Conservation (phyloP, 805 yeast genomes). For the Debaryomyces maramus region DNA sequence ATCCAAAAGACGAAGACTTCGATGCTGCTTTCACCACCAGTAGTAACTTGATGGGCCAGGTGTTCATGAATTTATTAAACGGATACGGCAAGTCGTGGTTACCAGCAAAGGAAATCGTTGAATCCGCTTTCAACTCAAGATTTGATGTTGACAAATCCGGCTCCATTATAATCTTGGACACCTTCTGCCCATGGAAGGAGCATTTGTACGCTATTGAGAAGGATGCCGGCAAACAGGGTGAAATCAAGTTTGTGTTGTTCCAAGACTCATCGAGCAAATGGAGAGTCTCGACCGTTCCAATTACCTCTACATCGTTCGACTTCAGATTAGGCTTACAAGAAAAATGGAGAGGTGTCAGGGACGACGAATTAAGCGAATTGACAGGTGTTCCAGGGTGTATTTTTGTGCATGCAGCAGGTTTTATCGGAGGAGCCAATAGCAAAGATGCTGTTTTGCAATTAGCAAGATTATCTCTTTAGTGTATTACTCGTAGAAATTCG, state of each 20-base stretch:
- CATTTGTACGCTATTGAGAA: slow-evolving; percentile 77
- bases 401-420: slow-evolving; percentile 94
- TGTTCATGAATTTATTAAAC: slow-evolving; percentile 65
- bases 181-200: slow-evolving; percentile 93
- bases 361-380: slow-evolving; percentile 68
- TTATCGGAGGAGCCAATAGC: slow-evolving; percentile 91
- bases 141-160: slow-evolving; percentile 65
- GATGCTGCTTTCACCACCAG: slow-evolving; percentile 72
- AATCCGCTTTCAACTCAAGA: slow-evolving; percentile 65
- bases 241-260: slow-evolving; percentile 75
- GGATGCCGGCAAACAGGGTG: slow-evolving; percentile 52
- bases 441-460: slow-evolving; percentile 74
- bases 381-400: slow-evolving; percentile 87
- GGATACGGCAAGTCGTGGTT: slow-evolving; percentile 85
- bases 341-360: slow-evolving; percentile 94
- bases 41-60: slow-evolving; percentile 77
- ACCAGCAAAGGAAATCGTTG: slow-evolving; percentile 81
- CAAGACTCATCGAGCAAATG: slow-evolving; percentile 69
- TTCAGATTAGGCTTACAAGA: slow-evolving; percentile 88
- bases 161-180: slow-evolving; percentile 68
- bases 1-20: slow-evolving; percentile 60
- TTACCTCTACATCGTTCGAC: slow-evolving; percentile 72
- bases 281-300: slow-evolving; percentile 93
- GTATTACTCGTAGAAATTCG: background rate
- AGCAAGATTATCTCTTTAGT: slow-evolving; percentile 49